Conservation (phyloP, 192 early-diverging fungal species). For the Geranomyces michiganensis region DNA sequence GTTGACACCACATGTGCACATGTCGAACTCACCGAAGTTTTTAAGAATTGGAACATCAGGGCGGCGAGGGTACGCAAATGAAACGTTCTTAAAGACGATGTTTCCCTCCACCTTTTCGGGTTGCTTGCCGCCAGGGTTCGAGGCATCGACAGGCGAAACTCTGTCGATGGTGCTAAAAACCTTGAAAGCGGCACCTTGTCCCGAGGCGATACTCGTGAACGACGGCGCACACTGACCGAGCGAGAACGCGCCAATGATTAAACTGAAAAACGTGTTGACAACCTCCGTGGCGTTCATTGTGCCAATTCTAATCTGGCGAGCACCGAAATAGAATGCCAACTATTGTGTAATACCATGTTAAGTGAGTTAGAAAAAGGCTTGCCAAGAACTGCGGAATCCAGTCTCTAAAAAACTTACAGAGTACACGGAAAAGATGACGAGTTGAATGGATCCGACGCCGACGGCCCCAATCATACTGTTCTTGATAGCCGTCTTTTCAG, state of each 20-base stretch:
- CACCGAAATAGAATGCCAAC: conserved; percentile 87
- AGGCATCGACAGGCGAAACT: conserved; percentile 48
- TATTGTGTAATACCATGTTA: conserved; percentile 52
- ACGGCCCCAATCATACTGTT: conserved; percentile 61
- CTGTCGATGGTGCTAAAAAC: conserved; percentile 57
- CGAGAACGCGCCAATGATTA: conserved; percentile 52
- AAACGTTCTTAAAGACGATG: conserved; percentile 51
- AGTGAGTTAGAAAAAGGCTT: too few species aligned
- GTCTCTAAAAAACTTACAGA: not conserved
- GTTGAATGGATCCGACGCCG: conserved; percentile 69
- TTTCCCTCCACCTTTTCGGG: conserved; percentile 41
- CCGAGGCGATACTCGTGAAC: conserved; percentile 39
- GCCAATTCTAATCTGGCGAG: conserved; percentile 56
- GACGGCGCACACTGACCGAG: conserved; percentile 45
- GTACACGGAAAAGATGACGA: conserved; percentile 12
- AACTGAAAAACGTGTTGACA: conserved; percentile 45
- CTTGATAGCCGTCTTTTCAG: conserved; percentile 61
- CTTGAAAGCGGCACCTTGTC: conserved; percentile 52
- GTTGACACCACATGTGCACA: too few species aligned
- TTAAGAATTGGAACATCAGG: conserved; percentile 61
- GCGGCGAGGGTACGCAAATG: conserved; percentile 66
- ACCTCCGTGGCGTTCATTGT: conserved; percentile 54
- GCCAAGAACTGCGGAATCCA: too few species aligned
- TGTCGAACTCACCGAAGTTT: conserved; percentile 51
- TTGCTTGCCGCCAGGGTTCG: conserved; percentile 32